Conservation (phyloP, 306 rosid genomes). For the Urtica urens region DNA sequence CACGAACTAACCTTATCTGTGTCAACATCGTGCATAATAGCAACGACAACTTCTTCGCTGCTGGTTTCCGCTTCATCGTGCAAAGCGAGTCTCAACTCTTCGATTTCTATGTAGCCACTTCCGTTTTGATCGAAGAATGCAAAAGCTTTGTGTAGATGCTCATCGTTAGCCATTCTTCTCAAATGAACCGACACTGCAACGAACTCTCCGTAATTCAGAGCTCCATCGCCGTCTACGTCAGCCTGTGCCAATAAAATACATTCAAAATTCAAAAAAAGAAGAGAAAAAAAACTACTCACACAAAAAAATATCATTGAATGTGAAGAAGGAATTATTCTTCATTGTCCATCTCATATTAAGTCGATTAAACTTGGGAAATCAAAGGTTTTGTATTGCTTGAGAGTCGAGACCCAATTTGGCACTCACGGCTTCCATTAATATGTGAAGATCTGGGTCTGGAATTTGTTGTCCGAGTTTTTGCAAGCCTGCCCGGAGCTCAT, state of each 20-base stretch:
- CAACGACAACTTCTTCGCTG: constrained; percentile 59
- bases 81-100: constrained; percentile 57
- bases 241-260: constrained; percentile 35
- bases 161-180: constrained; percentile 67
- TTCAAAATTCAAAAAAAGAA: background rate
- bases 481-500: constrained; percentile 39
- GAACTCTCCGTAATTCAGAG: constrained; percentile 74
- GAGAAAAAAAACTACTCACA: background rate
- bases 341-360: background rate
- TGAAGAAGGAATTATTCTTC: background rate
- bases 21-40: constrained; percentile 88
- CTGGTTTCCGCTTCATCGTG: constrained; percentile 48
- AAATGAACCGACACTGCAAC: constrained; percentile 69
- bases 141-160: constrained; percentile 83
- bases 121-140: constrained; percentile 56
- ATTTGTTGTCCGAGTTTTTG: constrained; percentile 45
- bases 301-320: background rate
- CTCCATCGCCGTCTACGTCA: constrained; percentile 69
- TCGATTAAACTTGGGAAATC: no score
- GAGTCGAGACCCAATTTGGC: background rate
- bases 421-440: constrained; percentile 46
- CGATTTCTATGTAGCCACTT: constrained; percentile 66
- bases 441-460: constrained; percentile 45
- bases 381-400: background rate
- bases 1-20: constrained; percentile 72